These are phyloP conservation scores for Argentina anserina DNA, from an alignment of 306 rosid genomes.

Conservation along the genomic window DNA sequence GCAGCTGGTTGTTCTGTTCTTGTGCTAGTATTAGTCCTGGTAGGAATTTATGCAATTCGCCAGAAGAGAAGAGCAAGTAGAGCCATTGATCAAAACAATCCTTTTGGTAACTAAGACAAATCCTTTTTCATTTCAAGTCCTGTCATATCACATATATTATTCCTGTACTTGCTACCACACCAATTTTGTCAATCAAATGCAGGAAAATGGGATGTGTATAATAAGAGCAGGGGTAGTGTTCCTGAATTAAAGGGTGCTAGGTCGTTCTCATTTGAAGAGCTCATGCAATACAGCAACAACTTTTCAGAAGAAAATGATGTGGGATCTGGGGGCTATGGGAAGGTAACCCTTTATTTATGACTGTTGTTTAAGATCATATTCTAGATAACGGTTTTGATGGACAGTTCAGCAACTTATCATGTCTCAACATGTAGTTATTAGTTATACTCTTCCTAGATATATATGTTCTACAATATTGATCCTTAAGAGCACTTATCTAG, in stretches of 20 bases:
- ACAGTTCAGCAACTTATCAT: not conserved
- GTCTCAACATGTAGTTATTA: not conserved
- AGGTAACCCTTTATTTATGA: conserved; percentile 33
- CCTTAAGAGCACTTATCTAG: not conserved
- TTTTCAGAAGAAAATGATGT: conserved; percentile 42
- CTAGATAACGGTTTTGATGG: not conserved
- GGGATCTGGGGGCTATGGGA: conserved; percentile 83
- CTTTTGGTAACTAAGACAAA: conserved; percentile 35
- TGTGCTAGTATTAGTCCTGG: conserved; percentile 40
- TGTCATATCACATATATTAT: not conserved
- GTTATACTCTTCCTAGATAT: not conserved
- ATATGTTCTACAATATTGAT: not conserved
- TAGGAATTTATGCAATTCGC: conserved; percentile 43
- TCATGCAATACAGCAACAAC: conserved; percentile 49
- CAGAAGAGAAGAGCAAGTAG: conserved; percentile 44
- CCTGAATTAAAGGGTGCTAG: conserved; percentile 68
- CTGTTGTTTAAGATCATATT: not conserved
- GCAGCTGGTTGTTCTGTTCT: conserved; percentile 53
- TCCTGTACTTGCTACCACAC: not conserved
- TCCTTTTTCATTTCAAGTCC: not conserved
- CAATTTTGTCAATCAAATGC: conserved; percentile 23
- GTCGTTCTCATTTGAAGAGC: conserved; percentile 67
- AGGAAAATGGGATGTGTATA: conserved; percentile 19
- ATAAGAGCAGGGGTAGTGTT: conserved; percentile 33
- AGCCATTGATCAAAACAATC: conserved; percentile 36